Evolutionary conservation across 1,284 basidiomycete species (phyloP).

Genomic region (Coniferiporia sulphurascens): DNA sequence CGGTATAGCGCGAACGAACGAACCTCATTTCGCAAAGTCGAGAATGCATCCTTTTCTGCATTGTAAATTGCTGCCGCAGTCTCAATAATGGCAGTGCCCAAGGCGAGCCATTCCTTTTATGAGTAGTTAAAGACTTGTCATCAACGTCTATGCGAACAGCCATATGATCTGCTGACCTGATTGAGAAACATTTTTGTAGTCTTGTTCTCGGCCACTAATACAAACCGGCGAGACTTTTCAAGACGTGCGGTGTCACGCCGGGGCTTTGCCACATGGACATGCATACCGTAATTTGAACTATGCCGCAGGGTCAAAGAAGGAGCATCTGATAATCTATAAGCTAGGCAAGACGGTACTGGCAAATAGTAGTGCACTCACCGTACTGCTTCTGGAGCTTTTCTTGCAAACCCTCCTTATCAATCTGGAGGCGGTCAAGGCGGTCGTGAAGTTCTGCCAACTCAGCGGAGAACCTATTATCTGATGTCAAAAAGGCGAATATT

Average conservation of each 20-base stretch:
- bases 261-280: conserved; percentile 61
- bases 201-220: conserved; percentile 53
- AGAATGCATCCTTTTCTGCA: conserved; percentile 71
- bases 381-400: conserved; percentile 47
- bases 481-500: conserved; percentile 4
- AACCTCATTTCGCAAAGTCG: conserved; percentile 62
- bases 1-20: conserved; percentile 18
- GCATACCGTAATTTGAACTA: conserved; percentile 63
- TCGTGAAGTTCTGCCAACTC: conserved; percentile 52
- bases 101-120: conserved; percentile 66
- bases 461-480: conserved; percentile 57
- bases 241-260: conserved; percentile 55
- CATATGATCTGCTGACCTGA: conserved; percentile 40
- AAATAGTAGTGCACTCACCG: conserved; percentile 36
- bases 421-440: conserved; percentile 41
- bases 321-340: conserved; percentile 40
- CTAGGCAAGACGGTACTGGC: background rate
- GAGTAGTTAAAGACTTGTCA: conserved; percentile 21
- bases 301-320: conserved; percentile 69
- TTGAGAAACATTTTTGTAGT: conserved; percentile 70
- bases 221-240: conserved; percentile 44
- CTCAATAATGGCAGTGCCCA: conserved; percentile 63
- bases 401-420: conserved; percentile 50
- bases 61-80: conserved; percentile 47
- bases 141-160: conserved; percentile 5